Evolutionary conservation across 768 basidiomycete species (phyloP).

Genomic region (Mycena vitilis): DNA sequence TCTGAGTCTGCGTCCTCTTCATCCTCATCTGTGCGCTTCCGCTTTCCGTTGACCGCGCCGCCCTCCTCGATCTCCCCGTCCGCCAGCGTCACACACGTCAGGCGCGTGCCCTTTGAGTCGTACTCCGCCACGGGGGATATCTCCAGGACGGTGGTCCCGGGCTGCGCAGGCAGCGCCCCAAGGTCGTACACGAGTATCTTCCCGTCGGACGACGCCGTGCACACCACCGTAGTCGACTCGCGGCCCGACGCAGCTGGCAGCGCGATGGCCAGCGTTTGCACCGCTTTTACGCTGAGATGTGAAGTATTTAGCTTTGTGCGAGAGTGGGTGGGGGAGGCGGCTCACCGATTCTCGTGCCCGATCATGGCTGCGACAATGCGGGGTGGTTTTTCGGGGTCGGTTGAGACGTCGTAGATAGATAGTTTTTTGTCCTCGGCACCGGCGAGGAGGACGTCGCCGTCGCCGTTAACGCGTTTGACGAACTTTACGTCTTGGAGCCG

Average conservation of each 20-base stretch:
- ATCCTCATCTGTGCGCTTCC: slow-evolving; percentile 46
- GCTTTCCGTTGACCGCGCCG: slow-evolving; percentile 43
- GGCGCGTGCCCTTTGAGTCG: slow-evolving; percentile 86
- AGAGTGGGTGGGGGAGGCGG: slow-evolving; percentile 38
- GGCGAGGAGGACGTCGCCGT: slow-evolving; percentile 79
- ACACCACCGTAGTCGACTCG: slow-evolving; percentile 69
- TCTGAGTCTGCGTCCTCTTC: slow-evolving; percentile 39
- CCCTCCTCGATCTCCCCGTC: slow-evolving; percentile 54
- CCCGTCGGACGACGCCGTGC: slow-evolving; percentile 92
- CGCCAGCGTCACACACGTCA: slow-evolving; percentile 79
- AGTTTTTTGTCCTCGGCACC: slow-evolving; percentile 93
- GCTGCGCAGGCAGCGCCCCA: slow-evolving; percentile 53
- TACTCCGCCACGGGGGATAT: slow-evolving; percentile 73
- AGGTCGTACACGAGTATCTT: slow-evolving; percentile 83
- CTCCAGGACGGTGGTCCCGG: slow-evolving; percentile 42
- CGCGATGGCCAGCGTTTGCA: slow-evolving; percentile 73
- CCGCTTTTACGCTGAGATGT: slow-evolving; percentile 77
- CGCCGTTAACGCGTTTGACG: slow-evolving; percentile 65
- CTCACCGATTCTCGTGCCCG: slow-evolving; percentile 91
- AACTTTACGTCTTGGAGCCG: slow-evolving; percentile 90
- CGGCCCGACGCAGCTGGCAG: slow-evolving; percentile 56
- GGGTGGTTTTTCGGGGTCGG: slow-evolving; percentile 59
- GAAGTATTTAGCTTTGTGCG: not conserved
- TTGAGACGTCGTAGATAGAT: slow-evolving; percentile 75
- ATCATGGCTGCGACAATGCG: slow-evolving; percentile 75